Conservation (phyloP, 306 rosid species). For the Medicago lupulina region DNA sequence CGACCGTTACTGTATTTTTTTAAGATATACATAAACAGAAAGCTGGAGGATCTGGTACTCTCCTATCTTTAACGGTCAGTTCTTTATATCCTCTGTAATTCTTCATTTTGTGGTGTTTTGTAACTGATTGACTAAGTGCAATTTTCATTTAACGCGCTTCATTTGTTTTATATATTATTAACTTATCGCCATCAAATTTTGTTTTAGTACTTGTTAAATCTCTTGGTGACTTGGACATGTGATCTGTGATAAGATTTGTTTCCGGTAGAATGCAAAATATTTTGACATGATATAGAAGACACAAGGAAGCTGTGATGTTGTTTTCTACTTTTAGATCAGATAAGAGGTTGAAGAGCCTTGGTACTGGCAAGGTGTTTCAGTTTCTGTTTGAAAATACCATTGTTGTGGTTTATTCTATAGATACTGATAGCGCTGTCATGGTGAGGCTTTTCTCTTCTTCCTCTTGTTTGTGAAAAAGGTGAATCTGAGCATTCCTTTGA, state of each 20-base stretch:
- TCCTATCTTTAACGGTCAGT: not conserved
- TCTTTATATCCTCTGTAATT: not conserved
- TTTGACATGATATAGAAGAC: not conserved
- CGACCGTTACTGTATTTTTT: not conserved
- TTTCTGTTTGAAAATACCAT: slow-evolving; percentile 14
- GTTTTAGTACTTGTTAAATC: not conserved
- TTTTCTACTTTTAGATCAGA: slow-evolving; percentile 27
- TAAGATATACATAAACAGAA: not conserved
- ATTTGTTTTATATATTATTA: not conserved
- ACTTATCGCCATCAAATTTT: not conserved
- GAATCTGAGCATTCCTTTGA: slow-evolving; percentile 38
- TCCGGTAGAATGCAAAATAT: not conserved
- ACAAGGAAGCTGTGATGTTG: slow-evolving; percentile 32
- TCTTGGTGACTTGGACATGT: not conserved
- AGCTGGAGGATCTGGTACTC: not conserved
- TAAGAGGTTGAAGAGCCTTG: slow-evolving; percentile 27
- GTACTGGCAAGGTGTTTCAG: slow-evolving; percentile 39
- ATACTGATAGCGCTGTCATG: slow-evolving; percentile 36
- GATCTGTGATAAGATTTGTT: not conserved
- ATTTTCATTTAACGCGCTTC: not conserved
- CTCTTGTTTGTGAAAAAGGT: slow-evolving; percentile 21
- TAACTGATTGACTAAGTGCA: not conserved
- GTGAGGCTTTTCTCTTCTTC: slow-evolving; percentile 17
- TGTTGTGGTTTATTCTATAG: slow-evolving; percentile 19
- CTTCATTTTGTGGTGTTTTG: not conserved